Percentiles rank a stretch among this genome's conserved stretches.
These are phyloP conservation scores for Uncinocarpus reesii DNA, from an alignment of 2,329 filamentous ascomycete species.

Conservation along the genomic window DNA sequence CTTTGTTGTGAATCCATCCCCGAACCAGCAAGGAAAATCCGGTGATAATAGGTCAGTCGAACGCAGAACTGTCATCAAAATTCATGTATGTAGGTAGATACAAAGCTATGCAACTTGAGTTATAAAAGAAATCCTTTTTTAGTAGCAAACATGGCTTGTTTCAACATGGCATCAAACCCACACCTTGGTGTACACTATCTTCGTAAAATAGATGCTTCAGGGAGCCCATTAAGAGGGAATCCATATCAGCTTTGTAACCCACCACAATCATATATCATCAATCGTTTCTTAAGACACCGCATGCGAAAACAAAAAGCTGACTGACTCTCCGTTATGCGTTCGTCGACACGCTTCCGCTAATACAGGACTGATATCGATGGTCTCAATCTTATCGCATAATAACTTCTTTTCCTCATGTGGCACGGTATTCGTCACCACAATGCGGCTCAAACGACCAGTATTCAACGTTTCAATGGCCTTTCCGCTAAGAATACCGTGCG, in stretches of 20 bases:
- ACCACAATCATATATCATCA: not conserved
- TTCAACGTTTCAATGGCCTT: slow-evolving; percentile 82
- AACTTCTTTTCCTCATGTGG: slow-evolving; percentile 71
- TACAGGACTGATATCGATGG: slow-evolving; percentile 84
- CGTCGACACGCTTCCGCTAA: slow-evolving; percentile 41
- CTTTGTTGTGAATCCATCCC: not conserved
- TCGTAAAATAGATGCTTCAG: not conserved
- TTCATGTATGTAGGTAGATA: no score
- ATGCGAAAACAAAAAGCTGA: slow-evolving; percentile 44
- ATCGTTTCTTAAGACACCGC: slow-evolving; percentile 29
- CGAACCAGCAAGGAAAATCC: no score
- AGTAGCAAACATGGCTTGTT: not conserved
- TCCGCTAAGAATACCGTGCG: slow-evolving; percentile 81
- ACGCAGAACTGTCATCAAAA: not conserved
- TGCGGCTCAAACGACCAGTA: slow-evolving; percentile 59
- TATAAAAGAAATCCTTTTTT: no score
- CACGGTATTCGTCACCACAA: slow-evolving; percentile 88
- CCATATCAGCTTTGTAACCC: not conserved
- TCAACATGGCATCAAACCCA: not conserved
- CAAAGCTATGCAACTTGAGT: not conserved
- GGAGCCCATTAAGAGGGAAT: not conserved
- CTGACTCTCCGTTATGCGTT: slow-evolving; percentile 44
- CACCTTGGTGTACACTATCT: no score
- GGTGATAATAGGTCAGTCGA: not conserved
- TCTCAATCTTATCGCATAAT: slow-evolving; percentile 67